Evolutionary conservation across 768 basidiomycete species (phyloP).

Genomic region (Coprinellus micaceus): DNA sequence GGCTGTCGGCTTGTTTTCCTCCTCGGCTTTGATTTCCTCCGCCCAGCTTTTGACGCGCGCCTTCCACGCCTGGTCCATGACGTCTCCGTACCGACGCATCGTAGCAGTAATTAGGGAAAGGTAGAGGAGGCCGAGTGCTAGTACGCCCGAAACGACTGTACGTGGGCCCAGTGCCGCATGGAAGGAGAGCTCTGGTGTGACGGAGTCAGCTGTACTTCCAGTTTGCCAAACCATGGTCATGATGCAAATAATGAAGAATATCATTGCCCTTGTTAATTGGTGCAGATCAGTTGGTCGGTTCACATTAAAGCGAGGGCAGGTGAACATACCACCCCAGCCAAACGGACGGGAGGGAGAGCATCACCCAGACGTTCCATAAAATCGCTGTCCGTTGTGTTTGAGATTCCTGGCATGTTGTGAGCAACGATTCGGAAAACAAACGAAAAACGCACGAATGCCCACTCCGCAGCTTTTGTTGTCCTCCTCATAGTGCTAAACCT

Average conservation of each 20-base stretch:
- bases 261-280: background rate
- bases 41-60: constrained; percentile 18
- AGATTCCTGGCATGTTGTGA: constrained; percentile 23
- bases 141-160: background rate
- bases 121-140: background rate
- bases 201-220: background rate
- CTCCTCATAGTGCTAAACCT: constrained; percentile 63
- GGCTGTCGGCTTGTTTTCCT: no score
- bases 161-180: background rate
- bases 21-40: background rate
- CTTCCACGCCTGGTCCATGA: constrained; percentile 26
- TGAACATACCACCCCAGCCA: constrained; percentile 54
- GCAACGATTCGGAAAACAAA: no score
- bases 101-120: background rate
- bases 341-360: constrained; percentile 56
- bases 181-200: background rate
- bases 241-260: constrained; percentile 8
- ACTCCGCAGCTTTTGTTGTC: constrained; percentile 59
- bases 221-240: constrained; percentile 11
- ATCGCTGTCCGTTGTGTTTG: constrained; percentile 43
- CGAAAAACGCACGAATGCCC: constrained; percentile 47
- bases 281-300: background rate
- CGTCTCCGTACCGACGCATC: constrained; percentile 30
- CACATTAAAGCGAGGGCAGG: background rate
- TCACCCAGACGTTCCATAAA: constrained; percentile 63